Conservation (phyloP, 2,329 filamentous ascomycete genomes). For the Penicillium oxalicum region DNA sequence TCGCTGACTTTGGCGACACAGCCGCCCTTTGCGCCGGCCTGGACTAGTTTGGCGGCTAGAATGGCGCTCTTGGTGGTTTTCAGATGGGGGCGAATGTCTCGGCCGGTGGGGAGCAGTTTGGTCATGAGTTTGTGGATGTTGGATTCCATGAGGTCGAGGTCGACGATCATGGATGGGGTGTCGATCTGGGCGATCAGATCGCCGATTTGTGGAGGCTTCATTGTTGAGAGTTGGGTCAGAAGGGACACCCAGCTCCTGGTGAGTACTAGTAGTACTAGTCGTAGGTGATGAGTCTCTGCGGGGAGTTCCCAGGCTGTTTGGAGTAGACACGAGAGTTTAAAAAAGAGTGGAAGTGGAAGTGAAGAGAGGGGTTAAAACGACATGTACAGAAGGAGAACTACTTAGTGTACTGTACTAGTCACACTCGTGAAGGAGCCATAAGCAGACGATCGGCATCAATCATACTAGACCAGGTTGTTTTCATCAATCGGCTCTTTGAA, state of each 20-base stretch:
- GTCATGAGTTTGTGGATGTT: conserved; percentile 47
- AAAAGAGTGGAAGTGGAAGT: no score
- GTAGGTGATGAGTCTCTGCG: no score
- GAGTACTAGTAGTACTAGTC: no score
- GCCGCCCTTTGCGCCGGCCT: conserved; percentile 46
- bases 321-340: no score
- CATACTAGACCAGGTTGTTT: no score
- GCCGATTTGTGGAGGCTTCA: conserved; percentile 42
- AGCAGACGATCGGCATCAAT: no score
- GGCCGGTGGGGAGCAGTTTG: conserved; percentile 42
- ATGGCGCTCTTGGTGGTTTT: conserved; percentile 49
- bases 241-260: neutral
- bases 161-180: conserved; percentile 53
- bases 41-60: conserved; percentile 41
- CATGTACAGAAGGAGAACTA: no score
- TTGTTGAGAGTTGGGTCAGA: conserved; percentile 6
- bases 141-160: conserved; percentile 48
- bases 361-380: no score
- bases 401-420: no score
- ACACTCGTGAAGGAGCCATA: no score
- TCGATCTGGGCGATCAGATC: conserved; percentile 43
- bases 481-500: no score
- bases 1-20: conserved; percentile 50
- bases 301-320: no score
- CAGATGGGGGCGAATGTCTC: conserved; percentile 47